Evolutionary conservation across 495 filamentous ascomycete genomes (phyloP).

Genomic region (Viridothelium virens): DNA sequence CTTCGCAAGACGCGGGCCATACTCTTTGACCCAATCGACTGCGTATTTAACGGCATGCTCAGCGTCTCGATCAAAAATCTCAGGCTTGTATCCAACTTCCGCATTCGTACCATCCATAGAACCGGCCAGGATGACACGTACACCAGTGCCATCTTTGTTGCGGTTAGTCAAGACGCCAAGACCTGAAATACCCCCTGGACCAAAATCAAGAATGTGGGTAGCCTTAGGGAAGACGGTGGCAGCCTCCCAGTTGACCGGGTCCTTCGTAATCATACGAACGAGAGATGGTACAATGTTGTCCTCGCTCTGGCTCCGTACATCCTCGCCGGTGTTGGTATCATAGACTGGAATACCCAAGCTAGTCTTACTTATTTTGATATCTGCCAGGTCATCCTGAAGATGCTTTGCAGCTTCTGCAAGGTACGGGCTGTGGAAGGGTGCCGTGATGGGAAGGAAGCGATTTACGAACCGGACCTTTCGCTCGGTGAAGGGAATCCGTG

Average conservation of each 20-base stretch:
- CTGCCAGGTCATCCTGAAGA: slow-evolving; percentile 78
- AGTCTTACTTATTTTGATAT: slow-evolving; percentile 60
- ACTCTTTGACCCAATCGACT: slow-evolving; percentile 96
- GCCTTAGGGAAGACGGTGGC: slow-evolving; percentile 81
- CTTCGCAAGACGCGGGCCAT: slow-evolving; percentile 79
- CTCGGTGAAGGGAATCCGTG: slow-evolving; percentile 85
- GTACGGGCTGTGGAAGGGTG: slow-evolving; percentile 96
- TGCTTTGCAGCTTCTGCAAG: slow-evolving; percentile 68
- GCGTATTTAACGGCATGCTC: slow-evolving; percentile 90
- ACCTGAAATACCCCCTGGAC: slow-evolving; percentile 90
- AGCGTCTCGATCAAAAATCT: slow-evolving; percentile 91
- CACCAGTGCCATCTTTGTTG: slow-evolving; percentile 96
- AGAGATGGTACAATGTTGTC: slow-evolving; percentile 68
- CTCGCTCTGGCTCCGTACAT: slow-evolving; percentile 59
- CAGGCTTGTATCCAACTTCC: slow-evolving; percentile 93
- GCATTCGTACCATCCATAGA: slow-evolving; percentile 79
- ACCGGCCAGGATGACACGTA: slow-evolving; percentile 88
- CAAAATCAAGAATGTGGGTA: slow-evolving; percentile 93
- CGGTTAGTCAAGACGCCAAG: slow-evolving; percentile 94
- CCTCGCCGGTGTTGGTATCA: slow-evolving; percentile 76
- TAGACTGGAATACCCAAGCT: slow-evolving; percentile 74
- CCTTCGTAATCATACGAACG: slow-evolving; percentile 86
- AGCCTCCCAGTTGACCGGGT: slow-evolving; percentile 89
- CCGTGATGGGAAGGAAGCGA: slow-evolving; percentile 93
- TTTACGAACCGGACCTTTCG: slow-evolving; percentile 95